Base-by-base conservation (phyloP, 2,329 filamentous ascomycete species). In the Pezicula rhizophila region DNA sequence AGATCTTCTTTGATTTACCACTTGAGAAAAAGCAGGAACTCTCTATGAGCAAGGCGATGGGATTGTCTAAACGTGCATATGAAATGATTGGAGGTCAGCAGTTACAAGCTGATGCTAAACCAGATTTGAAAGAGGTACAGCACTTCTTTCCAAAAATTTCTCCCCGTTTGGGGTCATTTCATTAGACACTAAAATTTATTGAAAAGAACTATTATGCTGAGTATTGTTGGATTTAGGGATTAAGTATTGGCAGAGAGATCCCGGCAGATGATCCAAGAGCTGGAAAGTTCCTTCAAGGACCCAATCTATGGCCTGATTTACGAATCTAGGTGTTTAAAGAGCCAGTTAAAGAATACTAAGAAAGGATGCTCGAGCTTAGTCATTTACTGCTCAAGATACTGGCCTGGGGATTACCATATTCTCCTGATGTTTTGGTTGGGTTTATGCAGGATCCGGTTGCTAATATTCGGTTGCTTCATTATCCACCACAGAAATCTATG, bases 1-100 rank as follows among this genome's bases (percentile, higher is more conserved):
- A 69, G 55, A 60, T 58, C 14, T 66, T 79, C 53, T 79, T 80
- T 55, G 56, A 60, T 3, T 68, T 79, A 3, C 69, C 72, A 0
- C 50, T 69, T 3, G 67, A 70, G 40, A 67, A 70, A 43, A 77
- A 77, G 59, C 58, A 63, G 37, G 62, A 64, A 47, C 60, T 74
- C 14, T 62, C 57, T 34, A 69, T 66, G 50, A 57, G 60, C 11
- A 62, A 66, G 35, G 64, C 66, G 39, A 63, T 60, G 18, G 64
- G 66, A 51, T 25, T 57, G 12, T 59, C 55, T 42, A 72, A 74
- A 57, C 67, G 74, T 35, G 73, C 73, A 18, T 77, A 76, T 55
- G 73, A 76, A 58, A 56, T 68, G 46, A 59, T 75, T 11, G 65
- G 68, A 8, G 65, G 66, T 0, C 73, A 77, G 59, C 68, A 65